These are phyloP conservation scores for Micractinium sp. DNA, from an alignment of 139 green algal genomes.

Conservation along the genomic window DNA sequence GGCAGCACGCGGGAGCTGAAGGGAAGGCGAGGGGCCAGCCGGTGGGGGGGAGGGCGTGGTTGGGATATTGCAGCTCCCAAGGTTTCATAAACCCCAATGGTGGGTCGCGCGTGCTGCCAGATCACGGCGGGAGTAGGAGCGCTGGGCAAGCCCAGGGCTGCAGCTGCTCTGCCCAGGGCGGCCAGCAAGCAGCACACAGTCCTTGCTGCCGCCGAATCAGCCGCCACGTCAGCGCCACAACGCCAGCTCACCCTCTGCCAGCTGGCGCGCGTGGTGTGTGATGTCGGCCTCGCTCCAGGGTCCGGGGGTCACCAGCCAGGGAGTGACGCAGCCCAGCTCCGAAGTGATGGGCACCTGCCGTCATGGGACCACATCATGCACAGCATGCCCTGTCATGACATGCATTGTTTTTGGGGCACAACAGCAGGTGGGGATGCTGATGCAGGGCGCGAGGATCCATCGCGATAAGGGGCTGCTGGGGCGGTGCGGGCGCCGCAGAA, in stretches of 20 bases:
- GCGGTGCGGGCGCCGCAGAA: too few species aligned
- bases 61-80: too few species aligned
- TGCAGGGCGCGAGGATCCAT: too few species aligned
- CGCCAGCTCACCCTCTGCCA: slow-evolving; percentile 58
- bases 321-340: slow-evolving; percentile 89
- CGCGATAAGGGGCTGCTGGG: too few species aligned
- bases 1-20: not conserved
- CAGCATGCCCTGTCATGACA: not conserved
- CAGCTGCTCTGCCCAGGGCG: too few species aligned
- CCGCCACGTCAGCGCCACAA: not conserved
- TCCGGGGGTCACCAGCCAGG: slow-evolving; percentile 82
- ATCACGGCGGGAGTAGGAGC: too few species aligned
- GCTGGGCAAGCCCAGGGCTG: too few species aligned
- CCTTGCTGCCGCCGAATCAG: not conserved
- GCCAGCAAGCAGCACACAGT: too few species aligned
- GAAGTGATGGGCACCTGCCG: slow-evolving; percentile 57
- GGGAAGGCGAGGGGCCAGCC: not conserved
- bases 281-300: slow-evolving; percentile 72
- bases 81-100: too few species aligned
- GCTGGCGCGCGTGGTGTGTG: slow-evolving; percentile 68
- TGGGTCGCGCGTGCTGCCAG: too few species aligned
- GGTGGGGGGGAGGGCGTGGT: not conserved
- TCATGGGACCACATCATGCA: not conserved
- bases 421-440: not conserved
- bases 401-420: not conserved